Evolutionary conservation across 1,284 basidiomycete genomes (phyloP), one percentile per base, ranked within the genome.

Genomic region (Violaceomyces palustris): DNA sequence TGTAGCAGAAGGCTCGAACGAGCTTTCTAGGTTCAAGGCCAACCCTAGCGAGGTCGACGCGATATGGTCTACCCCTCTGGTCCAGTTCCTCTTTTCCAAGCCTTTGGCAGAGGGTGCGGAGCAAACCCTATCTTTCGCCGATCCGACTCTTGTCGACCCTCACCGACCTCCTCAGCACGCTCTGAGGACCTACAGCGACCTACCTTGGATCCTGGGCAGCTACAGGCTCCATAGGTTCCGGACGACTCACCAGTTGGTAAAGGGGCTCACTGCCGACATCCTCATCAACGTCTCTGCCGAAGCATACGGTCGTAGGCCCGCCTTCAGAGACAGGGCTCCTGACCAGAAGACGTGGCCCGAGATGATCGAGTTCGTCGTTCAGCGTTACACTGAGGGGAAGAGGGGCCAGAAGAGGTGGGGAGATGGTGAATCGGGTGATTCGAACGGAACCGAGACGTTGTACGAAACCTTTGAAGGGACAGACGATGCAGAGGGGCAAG

Each of bases 211-310:
- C 12, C 43, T 45, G 15, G 19, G 27, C 0, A 36, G 19, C 0
- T 63, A 63, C 23, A 41, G 61, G 6, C 38, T 63, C 5, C 61
- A 63, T 25, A 30, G 61, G 1, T 63, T 63, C 42, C 25, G 61
- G 10, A 40, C 39, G 12, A 27, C 22, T 6, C 44, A 45, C 7
- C 53, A 63, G 27, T 46, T 63, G 9, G 46, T 63, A 40, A 63
- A 63, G 25, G 61, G 61, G 9, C 22, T 63, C 1, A 63, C 57
- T 0, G 51, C 61, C 3, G 61, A 63, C 36, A 58, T 57, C 22
- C 36, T 60, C 24, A 56, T 63, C 31, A 36, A 33, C 8, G 32
- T 55, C 1, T 52, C 56, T 2, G 36, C 42, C n/a, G 35, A 28
- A 12, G 42, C 49, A 14, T 60, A 44, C 25, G 53, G 42, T 0